Conservation (phyloP, 495 filamentous ascomycete genomes). For the Daldinia bambusicola region DNA sequence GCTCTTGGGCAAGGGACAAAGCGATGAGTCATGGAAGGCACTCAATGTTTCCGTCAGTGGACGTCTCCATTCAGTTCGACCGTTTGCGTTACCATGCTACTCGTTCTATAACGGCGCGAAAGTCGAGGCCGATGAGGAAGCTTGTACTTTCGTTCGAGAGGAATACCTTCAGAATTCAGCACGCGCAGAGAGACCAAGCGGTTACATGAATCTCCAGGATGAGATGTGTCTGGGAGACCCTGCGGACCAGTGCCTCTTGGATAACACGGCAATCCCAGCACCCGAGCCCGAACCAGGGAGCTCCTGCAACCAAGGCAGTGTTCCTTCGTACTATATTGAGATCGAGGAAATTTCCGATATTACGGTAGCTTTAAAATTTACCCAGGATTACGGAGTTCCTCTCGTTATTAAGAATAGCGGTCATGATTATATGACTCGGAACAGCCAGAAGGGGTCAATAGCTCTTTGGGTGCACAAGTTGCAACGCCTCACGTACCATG, state of each 20-base stretch:
- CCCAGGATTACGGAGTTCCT: slow-evolving; percentile 50
- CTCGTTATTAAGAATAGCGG: slow-evolving; percentile 58
- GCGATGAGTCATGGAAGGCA: background rate
- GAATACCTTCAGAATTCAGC: background rate
- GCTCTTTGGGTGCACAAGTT: slow-evolving; percentile 70
- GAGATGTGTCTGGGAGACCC: background rate
- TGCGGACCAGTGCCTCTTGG: background rate
- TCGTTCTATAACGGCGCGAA: background rate
- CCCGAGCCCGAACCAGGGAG: background rate
- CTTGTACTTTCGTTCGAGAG: background rate
- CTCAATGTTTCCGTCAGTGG: background rate
- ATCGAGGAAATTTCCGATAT: background rate
- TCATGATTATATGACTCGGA: slow-evolving; percentile 53
- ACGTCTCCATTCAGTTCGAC: background rate
- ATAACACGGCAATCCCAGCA: background rate
- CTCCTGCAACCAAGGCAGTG: background rate
- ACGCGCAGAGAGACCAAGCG: background rate
- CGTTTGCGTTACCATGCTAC: background rate
- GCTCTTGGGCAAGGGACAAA: background rate
- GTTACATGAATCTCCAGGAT: background rate
- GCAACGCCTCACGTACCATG: slow-evolving; percentile 56
- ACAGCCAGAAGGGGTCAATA: slow-evolving; percentile 64
- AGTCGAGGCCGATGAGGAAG: background rate
- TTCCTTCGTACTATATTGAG: background rate
- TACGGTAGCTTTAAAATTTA: slow-evolving; percentile 53